phyloP scores from a whole-genome alignment of 2,329 filamentous ascomycete species.

The Dendryphion nanum region DNA sequence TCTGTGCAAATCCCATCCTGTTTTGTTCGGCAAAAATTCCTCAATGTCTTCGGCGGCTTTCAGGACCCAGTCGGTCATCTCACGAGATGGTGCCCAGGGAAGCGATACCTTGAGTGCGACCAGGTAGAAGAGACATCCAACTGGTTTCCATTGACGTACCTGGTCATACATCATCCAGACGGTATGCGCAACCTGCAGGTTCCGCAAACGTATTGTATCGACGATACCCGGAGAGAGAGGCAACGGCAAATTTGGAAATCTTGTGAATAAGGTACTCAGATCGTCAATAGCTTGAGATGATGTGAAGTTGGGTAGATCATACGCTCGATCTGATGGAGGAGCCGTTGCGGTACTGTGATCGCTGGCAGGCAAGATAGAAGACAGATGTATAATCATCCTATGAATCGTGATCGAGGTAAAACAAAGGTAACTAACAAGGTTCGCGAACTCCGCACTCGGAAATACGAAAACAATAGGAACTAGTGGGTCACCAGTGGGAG shows the following conservation, averaged over 20 bases:
- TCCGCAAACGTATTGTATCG: constrained; percentile 1
- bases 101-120: constrained; percentile 3
- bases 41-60: constrained; percentile 1
- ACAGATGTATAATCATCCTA: constrained; percentile 4
- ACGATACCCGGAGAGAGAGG: constrained; percentile 1
- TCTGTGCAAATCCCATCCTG: not conserved
- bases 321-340: not conserved
- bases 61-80: constrained; percentile 6
- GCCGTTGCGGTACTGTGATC: not conserved
- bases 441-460: constrained; percentile 1
- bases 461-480: constrained; percentile 6
- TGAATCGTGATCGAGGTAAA: constrained; percentile 3
- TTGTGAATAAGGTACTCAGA: constrained; percentile 1
- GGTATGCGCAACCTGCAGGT: constrained; percentile 3
- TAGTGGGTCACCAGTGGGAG: constrained; percentile 1
- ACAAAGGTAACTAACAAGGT: constrained; percentile 2
- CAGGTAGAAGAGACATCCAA: constrained; percentile 6
- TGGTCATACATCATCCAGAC: constrained; percentile 14
- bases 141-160: constrained; percentile 5
- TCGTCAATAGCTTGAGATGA: not conserved
- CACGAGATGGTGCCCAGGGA: constrained; percentile 2
- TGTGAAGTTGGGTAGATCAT: not conserved
- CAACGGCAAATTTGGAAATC: not conserved
- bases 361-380: constrained; percentile 1
- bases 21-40: not conserved